phyloP scores from a whole-genome alignment of 2,329 filamentous ascomycete species.

The Biscogniauxia sp. region DNA sequence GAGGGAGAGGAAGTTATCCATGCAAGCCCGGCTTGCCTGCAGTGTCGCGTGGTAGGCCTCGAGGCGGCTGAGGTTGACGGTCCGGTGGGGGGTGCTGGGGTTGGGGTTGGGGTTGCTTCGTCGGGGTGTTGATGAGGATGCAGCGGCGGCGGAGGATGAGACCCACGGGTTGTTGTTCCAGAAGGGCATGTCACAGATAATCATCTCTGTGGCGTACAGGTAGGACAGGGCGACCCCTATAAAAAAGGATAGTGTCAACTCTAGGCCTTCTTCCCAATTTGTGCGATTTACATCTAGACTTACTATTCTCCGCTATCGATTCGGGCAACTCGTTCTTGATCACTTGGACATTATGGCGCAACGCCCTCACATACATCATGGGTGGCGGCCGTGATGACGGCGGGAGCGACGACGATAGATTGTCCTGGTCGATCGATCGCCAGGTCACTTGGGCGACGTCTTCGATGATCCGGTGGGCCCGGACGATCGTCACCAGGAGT shows the following conservation, averaged over 20 bases:
- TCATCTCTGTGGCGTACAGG: conserved; percentile 36
- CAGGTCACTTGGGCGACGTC: conserved; percentile 23
- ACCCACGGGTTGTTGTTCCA: conserved; percentile 16
- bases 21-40: conserved; percentile 19
- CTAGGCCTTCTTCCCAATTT: too few species aligned
- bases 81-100: background rate
- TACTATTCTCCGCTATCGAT: conserved; percentile 30
- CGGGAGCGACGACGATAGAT: background rate
- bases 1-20: conserved; percentile 28
- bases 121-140: background rate
- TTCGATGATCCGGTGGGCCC: conserved; percentile 23
- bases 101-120: background rate
- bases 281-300: conserved; percentile 3
- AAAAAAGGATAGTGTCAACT: background rate
- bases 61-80: conserved; percentile 9
- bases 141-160: background rate
- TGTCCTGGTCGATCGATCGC: conserved; percentile 12
- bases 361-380: conserved; percentile 30
- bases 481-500: conserved; percentile 39
- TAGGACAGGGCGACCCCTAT: conserved; percentile 36
- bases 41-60: conserved; percentile 26
- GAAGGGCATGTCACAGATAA: conserved; percentile 38
- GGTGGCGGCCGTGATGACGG: conserved; percentile 16
- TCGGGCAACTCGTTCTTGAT: conserved; percentile 25
- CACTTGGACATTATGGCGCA: conserved; percentile 26